Evolutionary conservation across 768 basidiomycete genomes (phyloP).

Genomic region (Suillus spraguei): DNA sequence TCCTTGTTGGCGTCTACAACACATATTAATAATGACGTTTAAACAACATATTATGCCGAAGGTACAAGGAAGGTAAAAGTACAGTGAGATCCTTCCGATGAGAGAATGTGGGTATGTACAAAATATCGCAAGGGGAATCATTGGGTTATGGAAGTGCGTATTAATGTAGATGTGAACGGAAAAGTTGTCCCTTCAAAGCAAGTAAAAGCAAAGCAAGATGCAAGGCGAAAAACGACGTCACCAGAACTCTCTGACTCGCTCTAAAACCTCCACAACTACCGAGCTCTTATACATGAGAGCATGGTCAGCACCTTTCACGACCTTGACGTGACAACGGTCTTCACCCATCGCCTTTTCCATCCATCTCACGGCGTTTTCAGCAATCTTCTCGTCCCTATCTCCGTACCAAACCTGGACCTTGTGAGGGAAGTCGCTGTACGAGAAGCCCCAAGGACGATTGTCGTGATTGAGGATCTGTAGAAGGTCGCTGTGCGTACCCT

Average conservation of each 20-base stretch:
- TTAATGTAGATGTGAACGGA: constrained; percentile 12
- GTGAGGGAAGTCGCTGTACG: constrained; percentile 78
- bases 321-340: constrained; percentile 73
- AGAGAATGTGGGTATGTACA: constrained; percentile 17
- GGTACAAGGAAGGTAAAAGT: constrained; percentile 28
- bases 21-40: constrained; percentile 32
- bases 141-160: constrained; percentile 1
- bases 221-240: constrained; percentile 19
- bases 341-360: constrained; percentile 85
- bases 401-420: constrained; percentile 90
- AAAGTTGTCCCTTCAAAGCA: constrained; percentile 23
- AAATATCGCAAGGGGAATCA: constrained; percentile 12
- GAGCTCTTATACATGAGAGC: constrained; percentile 90
- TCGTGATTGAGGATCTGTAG: constrained; percentile 91
- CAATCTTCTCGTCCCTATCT: constrained; percentile 91
- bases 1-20: constrained; percentile 23
- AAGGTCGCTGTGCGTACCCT: constrained; percentile 89
- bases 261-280: constrained; percentile 85
- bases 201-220: constrained; percentile 13
- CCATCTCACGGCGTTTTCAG: constrained; percentile 88
- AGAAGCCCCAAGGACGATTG: constrained; percentile 88
- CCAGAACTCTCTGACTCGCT: constrained; percentile 66
- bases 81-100: constrained; percentile 34
- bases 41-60: constrained; percentile 34
- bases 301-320: constrained; percentile 90